Evolutionary conservation across 768 basidiomycete genomes (phyloP), one percentile per base, ranked within the genome.

Genomic region (Mycena leptocephala): DNA sequence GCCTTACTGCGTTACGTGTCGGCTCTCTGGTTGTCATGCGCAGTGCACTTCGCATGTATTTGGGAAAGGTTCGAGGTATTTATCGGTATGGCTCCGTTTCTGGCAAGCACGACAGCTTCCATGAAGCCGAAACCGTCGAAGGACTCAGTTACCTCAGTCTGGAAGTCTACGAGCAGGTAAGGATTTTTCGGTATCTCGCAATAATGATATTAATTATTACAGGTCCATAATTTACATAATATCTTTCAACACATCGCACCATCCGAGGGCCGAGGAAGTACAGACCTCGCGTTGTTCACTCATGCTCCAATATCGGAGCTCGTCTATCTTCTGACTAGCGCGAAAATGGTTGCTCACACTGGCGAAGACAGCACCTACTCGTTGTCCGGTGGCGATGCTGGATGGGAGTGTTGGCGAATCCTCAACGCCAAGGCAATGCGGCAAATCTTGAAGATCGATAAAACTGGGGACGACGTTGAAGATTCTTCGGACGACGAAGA

Each of bases 21-120:
- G 68, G 33, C 18, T 70, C 68, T 3, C 37, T 70, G 9, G 68
- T 70, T 22, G 22, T 70, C 16, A 61, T 70, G 69, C 59, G 70
- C 7, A 24, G 28, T 18, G 59, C 59, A 24, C 8, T 62, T 11
- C 62, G 71, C 10, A 13, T 72, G 8, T 72, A 72, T 46, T 28
- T 72, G n/a, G 71, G 71, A 5, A 24, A 64, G 53, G 62, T 65
- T 39, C 26, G 10, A 5, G 71, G 71, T 3, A 72, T 72, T 43
- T 65, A 72, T 33, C 3, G 71, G 5, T 72, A 65, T 22, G 63
- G 71, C 14, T 51, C 70, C 2, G 70, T 72, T 0, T 72, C 61
- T 3, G 70, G 70, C 10, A 72, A 56, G 63, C 63, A 72, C n/a
- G 71, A 72, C 39, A 72, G 71, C 48, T 65, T 37, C 46, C 64